Conservation (phyloP, 2,329 filamentous ascomycete genomes). For the Aphanocladium album region DNA sequence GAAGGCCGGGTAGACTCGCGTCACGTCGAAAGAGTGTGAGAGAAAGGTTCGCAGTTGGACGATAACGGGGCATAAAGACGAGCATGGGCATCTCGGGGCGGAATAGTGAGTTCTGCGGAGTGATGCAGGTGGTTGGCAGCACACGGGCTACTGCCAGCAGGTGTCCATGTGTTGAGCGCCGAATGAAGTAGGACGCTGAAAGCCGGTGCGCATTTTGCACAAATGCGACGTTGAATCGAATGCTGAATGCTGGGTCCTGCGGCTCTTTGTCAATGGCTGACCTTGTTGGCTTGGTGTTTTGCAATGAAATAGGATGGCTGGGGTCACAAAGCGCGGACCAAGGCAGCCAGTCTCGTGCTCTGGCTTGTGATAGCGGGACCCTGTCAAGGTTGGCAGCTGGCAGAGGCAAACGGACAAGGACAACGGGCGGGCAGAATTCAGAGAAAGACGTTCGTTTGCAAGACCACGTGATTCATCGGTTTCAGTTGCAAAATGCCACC, state of each 20-base stretch:
- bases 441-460: neutral
- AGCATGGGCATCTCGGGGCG: too few relatives aligned
- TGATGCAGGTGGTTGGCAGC: neutral
- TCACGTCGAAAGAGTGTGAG: neutral
- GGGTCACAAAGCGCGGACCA: neutral
- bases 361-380: slow-evolving; percentile 4
- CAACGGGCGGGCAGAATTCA: neutral
- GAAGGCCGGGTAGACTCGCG: neutral
- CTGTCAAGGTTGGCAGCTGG: neutral
- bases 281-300: neutral
- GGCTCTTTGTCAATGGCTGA: too few relatives aligned
- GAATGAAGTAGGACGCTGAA: neutral
- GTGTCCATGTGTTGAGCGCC: neutral
- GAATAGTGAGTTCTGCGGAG: neutral
- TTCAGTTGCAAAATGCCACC: neutral
- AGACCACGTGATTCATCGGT: neutral
- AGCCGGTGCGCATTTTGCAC: neutral
- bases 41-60: neutral
- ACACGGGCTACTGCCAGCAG: neutral
- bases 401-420: neutral
- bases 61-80: too few relatives aligned
- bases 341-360: neutral
- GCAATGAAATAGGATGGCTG: neutral
- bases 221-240: too few relatives aligned
- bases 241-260: too few relatives aligned